Conservation (phyloP, 495 filamentous ascomycete genomes). For the Margaritispora aquatica region DNA sequence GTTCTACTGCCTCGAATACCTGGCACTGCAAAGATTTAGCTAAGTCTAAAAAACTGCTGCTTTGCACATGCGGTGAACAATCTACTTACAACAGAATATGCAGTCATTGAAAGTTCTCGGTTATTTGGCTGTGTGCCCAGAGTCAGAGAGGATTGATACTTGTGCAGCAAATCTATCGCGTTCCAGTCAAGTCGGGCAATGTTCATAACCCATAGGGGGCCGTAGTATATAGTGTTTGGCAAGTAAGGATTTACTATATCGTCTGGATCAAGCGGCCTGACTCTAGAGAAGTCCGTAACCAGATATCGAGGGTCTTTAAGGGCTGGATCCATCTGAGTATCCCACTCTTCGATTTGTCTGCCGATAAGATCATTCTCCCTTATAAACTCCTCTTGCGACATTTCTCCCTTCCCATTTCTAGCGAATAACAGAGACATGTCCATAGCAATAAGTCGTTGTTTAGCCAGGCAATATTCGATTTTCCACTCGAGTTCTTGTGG, state of each 20-base stretch:
- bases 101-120: conserved; percentile 49
- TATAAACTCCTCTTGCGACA: conserved; percentile 60
- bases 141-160: conserved; percentile 56
- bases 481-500: conserved; percentile 60
- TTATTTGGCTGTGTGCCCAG: conserved; percentile 43
- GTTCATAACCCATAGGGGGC: conserved; percentile 64
- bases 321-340: conserved; percentile 47
- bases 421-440: conserved; percentile 80
- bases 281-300: conserved; percentile 51
- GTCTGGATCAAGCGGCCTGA: conserved; percentile 43
- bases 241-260: conserved; percentile 70
- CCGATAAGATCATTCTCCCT: conserved; percentile 52
- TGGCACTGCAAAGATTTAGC: no score
- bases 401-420: conserved; percentile 52
- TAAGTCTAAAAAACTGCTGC: no score
- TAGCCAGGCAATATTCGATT: conserved; percentile 56
- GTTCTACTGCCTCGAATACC: conserved; percentile 69
- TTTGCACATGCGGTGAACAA: no score
- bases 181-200: conserved; percentile 71
- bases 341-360: conserved; percentile 48
- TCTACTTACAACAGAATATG: no score
- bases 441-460: conserved; percentile 66
- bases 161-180: conserved; percentile 73
- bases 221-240: conserved; percentile 58
- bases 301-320: conserved; percentile 52